Percentiles rank a stretch among this genome's conserved stretches.
Evolutionary conservation across 2,329 filamentous ascomycete species (phyloP).

Genomic region (Colletotrichum aenigma): DNA sequence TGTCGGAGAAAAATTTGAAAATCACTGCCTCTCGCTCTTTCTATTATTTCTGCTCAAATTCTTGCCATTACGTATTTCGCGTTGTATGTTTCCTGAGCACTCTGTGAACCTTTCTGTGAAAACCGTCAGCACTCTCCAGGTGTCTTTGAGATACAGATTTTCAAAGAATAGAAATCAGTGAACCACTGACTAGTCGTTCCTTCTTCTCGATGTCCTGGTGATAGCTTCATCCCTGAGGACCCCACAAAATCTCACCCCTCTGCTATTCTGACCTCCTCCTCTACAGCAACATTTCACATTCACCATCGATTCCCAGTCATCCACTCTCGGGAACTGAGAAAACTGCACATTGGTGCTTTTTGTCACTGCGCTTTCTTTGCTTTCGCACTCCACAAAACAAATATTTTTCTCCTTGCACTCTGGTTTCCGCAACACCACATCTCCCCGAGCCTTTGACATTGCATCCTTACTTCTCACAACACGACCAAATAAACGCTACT

Average conservation of each 20-base stretch:
- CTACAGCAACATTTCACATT: background rate
- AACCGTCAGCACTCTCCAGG: background rate
- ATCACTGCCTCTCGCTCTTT: background rate
- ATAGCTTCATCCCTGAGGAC: background rate
- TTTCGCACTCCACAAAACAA: too few species aligned
- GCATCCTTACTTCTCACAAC: background rate
- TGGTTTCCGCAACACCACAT: background rate
- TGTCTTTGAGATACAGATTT: background rate
- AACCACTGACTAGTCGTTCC: background rate
- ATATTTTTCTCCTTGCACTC: too few species aligned
- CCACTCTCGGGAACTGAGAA: background rate
- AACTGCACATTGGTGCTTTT: background rate
- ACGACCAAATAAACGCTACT: background rate
- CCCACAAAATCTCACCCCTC: background rate
- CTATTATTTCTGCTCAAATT: background rate
- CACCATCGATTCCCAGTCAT: background rate
- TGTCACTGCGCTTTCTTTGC: background rate
- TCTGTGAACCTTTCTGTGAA: background rate
- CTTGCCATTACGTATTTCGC: background rate
- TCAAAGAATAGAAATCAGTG: background rate
- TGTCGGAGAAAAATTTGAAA: background rate
- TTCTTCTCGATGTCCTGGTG: background rate
- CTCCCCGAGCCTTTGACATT: background rate
- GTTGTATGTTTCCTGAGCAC: background rate
- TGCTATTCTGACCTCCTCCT: background rate